Conservation (phyloP, 73 alveolate species). For the Tetrahymena borealis region DNA sequence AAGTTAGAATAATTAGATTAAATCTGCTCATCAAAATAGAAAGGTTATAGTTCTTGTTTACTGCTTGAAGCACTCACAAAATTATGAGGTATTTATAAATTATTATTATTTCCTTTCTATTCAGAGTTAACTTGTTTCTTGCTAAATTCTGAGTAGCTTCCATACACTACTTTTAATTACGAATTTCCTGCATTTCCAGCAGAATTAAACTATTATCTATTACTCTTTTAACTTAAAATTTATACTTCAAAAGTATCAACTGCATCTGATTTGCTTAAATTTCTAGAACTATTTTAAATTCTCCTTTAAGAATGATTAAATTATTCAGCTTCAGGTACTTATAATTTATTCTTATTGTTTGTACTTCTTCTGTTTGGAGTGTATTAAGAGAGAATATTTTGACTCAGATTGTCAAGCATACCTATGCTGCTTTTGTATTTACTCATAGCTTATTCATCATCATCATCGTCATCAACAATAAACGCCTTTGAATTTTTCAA, state of each 20-base stretch:
- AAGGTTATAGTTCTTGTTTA: background rate
- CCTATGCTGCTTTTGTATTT: background rate
- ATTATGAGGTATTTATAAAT: background rate
- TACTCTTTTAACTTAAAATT: too few relatives aligned
- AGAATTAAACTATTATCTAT: too few relatives aligned
- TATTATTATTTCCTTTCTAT: background rate
- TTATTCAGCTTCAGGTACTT: too few relatives aligned
- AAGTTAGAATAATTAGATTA: background rate
- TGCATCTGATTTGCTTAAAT: too few relatives aligned
- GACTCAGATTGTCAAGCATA: background rate
- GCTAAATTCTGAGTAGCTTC: background rate
- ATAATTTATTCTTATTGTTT: too few relatives aligned
- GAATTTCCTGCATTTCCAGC: background rate
- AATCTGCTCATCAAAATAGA: background rate
- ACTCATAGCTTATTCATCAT: background rate
- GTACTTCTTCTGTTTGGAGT: too few relatives aligned
- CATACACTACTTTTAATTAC: background rate
- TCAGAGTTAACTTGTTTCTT: background rate
- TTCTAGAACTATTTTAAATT: too few relatives aligned
- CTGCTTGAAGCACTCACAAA: background rate
- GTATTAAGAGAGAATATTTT: too few relatives aligned
- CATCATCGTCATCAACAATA: background rate
- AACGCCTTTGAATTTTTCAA: background rate
- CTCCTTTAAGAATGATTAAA: too few relatives aligned
- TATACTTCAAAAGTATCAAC: too few relatives aligned